Conservation (phyloP, 2,329 filamentous ascomycete genomes). For the Ophiocordyceps camponoti-leonardi region DNA sequence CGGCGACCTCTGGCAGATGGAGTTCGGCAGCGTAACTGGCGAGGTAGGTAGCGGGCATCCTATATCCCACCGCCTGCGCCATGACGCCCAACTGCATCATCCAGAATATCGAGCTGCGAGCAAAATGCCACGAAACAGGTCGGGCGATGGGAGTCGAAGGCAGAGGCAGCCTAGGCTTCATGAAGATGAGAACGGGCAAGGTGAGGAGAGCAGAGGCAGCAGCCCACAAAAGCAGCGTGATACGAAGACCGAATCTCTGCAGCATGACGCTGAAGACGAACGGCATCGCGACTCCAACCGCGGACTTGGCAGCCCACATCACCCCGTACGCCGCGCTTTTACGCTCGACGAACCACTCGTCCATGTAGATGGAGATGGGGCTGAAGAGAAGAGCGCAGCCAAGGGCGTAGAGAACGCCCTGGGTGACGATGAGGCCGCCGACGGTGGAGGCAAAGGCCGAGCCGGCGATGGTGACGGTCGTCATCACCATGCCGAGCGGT, state of each 20-base stretch:
- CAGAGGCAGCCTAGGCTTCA: constrained; percentile 36
- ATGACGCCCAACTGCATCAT: constrained; percentile 40
- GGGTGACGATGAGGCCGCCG: constrained; percentile 36
- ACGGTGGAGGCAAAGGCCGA: constrained; percentile 32
- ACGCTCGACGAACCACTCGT: constrained; percentile 42
- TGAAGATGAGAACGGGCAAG: constrained; percentile 31
- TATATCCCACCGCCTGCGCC: constrained; percentile 42
- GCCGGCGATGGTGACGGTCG: constrained; percentile 29
- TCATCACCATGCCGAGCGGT: constrained; percentile 24
- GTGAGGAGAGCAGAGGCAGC: constrained; percentile 10
- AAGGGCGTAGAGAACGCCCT: constrained; percentile 43
- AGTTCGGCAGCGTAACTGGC: constrained; percentile 36
- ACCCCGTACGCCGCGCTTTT: constrained; percentile 45
- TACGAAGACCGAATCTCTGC: constrained; percentile 28
- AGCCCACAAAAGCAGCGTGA: constrained; percentile 36
- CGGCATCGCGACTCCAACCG: constrained; percentile 29
- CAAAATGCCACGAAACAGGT: constrained; percentile 29
- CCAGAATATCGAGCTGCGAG: constrained; percentile 33
- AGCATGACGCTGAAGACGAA: constrained; percentile 36
- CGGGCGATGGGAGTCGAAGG: constrained; percentile 15
- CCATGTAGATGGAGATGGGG: constrained; percentile 38
- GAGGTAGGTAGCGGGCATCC: constrained; percentile 45
- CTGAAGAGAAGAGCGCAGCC: constrained; percentile 39
- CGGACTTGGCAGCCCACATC: constrained; percentile 39
- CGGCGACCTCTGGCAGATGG: constrained; percentile 12